Evolutionary conservation across 371 early-diverging fungal genomes (phyloP), one percentile per base, ranked within the genome.

Genomic region (Funneliformis caledonium): DNA sequence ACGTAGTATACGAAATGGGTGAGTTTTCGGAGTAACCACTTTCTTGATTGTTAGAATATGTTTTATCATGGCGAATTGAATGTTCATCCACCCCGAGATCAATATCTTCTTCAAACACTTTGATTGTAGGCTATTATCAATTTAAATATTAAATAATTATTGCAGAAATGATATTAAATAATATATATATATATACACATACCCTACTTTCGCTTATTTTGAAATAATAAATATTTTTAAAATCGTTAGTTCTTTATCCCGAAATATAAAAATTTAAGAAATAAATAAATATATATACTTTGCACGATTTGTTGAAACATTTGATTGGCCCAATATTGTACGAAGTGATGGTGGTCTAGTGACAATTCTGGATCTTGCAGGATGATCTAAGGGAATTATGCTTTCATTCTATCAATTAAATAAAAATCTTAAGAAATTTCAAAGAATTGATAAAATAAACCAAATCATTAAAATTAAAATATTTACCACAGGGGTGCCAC

Each of bases 401-500:
- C 85, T 82, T 79, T 92, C 92, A 82, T 90, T 89, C 82, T 82
- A 79, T 80, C 11, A 26, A 48, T 10, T 12, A 45, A 77, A 45
- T 9, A 67, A 11, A 42, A 78, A 67, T 74, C 82, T 6, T 26
- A 50, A 50, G 11, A 19, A 50, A 12, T 14, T 64, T 45, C 22
- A 69, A 12, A n/a, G 33, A 59, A 62, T 76, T 8, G 7, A 62
- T 16, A 78, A 67, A 26, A 26, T 64, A 22, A 76, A 45, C 31
- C 19, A 9, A 69, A 69, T 22, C 5, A 68, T 16, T 68, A 43
- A 69, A n/a, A 1, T 12, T 45, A 62, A 12, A 42, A 22, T 43
- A 12, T 47, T 42, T 60, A 75, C 86, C 9, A 92, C 89, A 42
- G 87, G 86, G 6, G 86, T 87, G n/a, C 95, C 95, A 82, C 94